phyloP scores from a whole-genome alignment of 2,329 filamentous ascomycete species.

The Polytolypa hystricis region DNA sequence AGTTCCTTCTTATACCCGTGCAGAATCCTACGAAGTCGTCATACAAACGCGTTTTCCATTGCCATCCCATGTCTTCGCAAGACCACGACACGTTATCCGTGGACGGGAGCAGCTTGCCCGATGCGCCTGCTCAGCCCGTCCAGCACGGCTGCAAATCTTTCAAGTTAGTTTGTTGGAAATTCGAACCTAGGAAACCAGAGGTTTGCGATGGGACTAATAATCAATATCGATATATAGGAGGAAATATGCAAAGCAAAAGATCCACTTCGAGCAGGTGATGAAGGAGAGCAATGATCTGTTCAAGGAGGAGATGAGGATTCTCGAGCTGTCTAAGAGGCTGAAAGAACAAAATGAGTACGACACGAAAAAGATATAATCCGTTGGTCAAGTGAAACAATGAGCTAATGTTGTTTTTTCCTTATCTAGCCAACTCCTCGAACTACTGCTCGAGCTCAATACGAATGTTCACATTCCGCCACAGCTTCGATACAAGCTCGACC shows the following conservation, averaged over 20 bases:
- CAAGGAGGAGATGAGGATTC: conserved; percentile 68
- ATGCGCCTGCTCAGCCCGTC: conserved; percentile 26
- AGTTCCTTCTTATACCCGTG: no score
- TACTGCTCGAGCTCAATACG: conserved; percentile 82
- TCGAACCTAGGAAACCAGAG: no score
- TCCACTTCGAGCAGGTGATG: conserved; percentile 69
- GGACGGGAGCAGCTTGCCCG: conserved; percentile 22
- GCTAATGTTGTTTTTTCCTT: conserved; percentile 5
- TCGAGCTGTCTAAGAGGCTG: conserved; percentile 68
- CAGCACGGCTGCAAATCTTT: conserved; percentile 54
- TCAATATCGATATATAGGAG: conserved; percentile 49
- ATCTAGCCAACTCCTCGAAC: conserved; percentile 69
- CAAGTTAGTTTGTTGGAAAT: conserved; percentile 46
- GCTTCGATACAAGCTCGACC: conserved; percentile 61
- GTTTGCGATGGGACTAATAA: not conserved
- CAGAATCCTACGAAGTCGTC: no score
- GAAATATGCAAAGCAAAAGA: conserved; percentile 83
- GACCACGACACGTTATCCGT: conserved; percentile 18
- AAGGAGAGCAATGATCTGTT: conserved; percentile 55
- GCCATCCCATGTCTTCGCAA: conserved; percentile 26
- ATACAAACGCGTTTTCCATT: no score
- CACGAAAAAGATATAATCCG: not conserved
- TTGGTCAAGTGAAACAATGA: conserved; percentile 6
- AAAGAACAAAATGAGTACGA: conserved; percentile 85
- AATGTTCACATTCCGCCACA: conserved; percentile 64